Conservation (phyloP, 352 stramenopile species). For the Phytophthora cryptogea region DNA sequence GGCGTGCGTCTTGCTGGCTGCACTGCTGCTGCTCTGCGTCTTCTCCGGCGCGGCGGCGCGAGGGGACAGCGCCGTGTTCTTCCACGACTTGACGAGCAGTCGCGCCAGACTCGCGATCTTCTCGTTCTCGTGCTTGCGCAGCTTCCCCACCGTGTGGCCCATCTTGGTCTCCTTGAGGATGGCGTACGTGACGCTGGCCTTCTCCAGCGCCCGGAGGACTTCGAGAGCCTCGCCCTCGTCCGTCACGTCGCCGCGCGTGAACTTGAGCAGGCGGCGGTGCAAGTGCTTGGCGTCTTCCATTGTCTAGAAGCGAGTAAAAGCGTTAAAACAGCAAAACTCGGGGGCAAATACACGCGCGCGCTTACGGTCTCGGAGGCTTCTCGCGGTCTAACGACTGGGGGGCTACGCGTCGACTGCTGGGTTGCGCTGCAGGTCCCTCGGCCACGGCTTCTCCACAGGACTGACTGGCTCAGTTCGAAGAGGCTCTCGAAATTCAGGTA, state of each 20-base stretch:
- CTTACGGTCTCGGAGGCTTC: slow-evolving; percentile 19
- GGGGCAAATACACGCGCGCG: slow-evolving; percentile 4
- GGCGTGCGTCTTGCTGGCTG: slow-evolving; percentile 9
- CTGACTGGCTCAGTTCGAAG: slow-evolving; percentile 21
- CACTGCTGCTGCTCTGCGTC: slow-evolving; percentile 36
- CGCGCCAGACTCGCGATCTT: slow-evolving; percentile 80
- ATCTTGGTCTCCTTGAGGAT: slow-evolving; percentile 88
- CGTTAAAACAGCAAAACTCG: slow-evolving; percentile 1
- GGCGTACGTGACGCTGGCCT: slow-evolving; percentile 56
- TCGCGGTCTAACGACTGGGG: slow-evolving; percentile 22
- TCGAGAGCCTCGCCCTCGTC: slow-evolving; percentile 68
- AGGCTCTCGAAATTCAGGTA: slow-evolving; percentile 4
- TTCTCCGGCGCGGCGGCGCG: slow-evolving; percentile 20
- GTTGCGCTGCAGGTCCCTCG: slow-evolving; percentile 2
- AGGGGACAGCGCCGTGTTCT: slow-evolving; percentile 79
- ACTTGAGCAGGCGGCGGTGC: slow-evolving; percentile 75
- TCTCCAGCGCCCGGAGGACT: slow-evolving; percentile 65
- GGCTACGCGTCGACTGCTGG: slow-evolving; percentile 24
- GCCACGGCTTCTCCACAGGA: slow-evolving; percentile 1
- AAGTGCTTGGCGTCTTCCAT: slow-evolving; percentile 78
- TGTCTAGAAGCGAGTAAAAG: slow-evolving; percentile 1
- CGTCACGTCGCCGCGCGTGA: slow-evolving; percentile 61
- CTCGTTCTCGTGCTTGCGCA: slow-evolving; percentile 88
- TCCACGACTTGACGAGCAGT: slow-evolving; percentile 87
- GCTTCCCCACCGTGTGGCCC: slow-evolving; percentile 84